These are phyloP conservation scores for Curvularia eragrostidis DNA, from an alignment of 2,329 filamentous ascomycete species.

Conservation along the genomic window DNA sequence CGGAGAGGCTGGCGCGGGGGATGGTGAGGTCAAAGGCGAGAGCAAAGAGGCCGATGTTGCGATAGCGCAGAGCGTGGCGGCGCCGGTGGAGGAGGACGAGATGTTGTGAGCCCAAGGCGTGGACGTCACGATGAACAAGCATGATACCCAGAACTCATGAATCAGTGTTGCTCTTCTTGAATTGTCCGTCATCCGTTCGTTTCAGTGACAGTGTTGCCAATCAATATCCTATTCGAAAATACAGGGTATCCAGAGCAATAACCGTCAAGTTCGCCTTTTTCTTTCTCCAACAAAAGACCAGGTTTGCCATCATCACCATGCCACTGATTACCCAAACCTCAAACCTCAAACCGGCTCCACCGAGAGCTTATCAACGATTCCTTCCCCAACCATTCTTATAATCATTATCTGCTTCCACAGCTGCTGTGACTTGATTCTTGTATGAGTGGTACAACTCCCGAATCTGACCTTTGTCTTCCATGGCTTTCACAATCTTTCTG, in stretches of 20 bases:
- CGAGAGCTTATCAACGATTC: neutral
- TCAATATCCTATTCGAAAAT: neutral
- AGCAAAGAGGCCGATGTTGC: slow-evolving; percentile 25
- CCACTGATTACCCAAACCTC: neutral
- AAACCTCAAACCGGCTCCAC: neutral
- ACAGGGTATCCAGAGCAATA: neutral
- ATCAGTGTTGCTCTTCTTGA: slow-evolving; percentile 2
- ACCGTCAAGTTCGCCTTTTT: neutral
- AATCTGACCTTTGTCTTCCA: slow-evolving; percentile 67
- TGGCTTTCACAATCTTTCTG: slow-evolving; percentile 68
- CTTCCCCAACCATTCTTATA: slow-evolving; percentile 13
- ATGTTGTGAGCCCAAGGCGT: slow-evolving; percentile 29
- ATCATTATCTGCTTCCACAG: slow-evolving; percentile 38
- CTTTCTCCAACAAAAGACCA: neutral
- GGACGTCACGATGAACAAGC: no score
- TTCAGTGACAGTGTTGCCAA: neutral
- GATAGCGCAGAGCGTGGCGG: slow-evolving; percentile 21
- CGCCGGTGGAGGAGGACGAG: slow-evolving; percentile 35
- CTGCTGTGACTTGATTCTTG: slow-evolving; percentile 60
- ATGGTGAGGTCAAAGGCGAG: slow-evolving; percentile 18
- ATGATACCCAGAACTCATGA: slow-evolving; percentile 18
- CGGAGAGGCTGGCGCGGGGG: slow-evolving; percentile 18
- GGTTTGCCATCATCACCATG: neutral
- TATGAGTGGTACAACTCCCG: slow-evolving; percentile 70
- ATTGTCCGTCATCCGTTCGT: neutral